These are phyloP conservation scores for Sequoia sempervirens DNA, from an alignment of 75 land plant species.

Conservation along the genomic window DNA sequence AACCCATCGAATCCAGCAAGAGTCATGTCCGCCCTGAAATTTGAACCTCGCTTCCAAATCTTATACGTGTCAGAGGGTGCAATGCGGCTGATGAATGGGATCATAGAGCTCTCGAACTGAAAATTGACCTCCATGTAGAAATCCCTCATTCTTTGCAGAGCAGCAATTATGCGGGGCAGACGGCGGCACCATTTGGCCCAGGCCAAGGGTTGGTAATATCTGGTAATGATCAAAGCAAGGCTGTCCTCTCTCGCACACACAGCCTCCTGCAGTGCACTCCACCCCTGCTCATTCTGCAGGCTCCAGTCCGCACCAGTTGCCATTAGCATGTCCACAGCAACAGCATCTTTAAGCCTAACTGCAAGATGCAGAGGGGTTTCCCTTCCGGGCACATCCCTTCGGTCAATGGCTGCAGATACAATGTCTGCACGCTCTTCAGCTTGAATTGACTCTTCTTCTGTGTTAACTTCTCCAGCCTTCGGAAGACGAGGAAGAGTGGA, in stretches of 20 bases:
- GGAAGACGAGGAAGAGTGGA: slow-evolving; percentile 28
- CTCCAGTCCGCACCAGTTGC: slow-evolving; percentile 42
- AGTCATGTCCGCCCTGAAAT: slow-evolving; percentile 40
- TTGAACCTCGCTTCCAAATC: slow-evolving; percentile 41
- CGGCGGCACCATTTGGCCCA: slow-evolving; percentile 38
- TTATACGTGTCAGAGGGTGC: slow-evolving; percentile 41
- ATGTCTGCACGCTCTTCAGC: slow-evolving; percentile 28
- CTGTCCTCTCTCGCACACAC: slow-evolving; percentile 24
- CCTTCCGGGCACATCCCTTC: slow-evolving; percentile 32
- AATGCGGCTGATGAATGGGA: slow-evolving; percentile 35
- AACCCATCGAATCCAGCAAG: slow-evolving; percentile 33
- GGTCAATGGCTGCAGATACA: slow-evolving; percentile 26
- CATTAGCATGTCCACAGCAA: slow-evolving; percentile 35
- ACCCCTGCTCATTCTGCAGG: slow-evolving; percentile 36
- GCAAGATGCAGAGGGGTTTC: slow-evolving; percentile 38
- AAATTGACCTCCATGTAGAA: slow-evolving; percentile 46
- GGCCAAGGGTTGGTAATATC: slow-evolving; percentile 31
- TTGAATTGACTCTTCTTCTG: slow-evolving; percentile 30
- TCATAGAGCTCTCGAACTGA: slow-evolving; percentile 50
- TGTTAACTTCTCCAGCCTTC: slow-evolving; percentile 38
- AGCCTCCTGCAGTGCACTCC: slow-evolving; percentile 46
- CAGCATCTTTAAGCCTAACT: slow-evolving; percentile 26
- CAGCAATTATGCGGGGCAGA: slow-evolving; percentile 27
- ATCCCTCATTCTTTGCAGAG: slow-evolving; percentile 34
- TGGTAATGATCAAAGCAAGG: slow-evolving; percentile 47